Percentiles rank a stretch among this genome's conserved stretches.
Evolutionary conservation across 768 basidiomycete species (phyloP).

Genomic region (Pisolithus orientalis): DNA sequence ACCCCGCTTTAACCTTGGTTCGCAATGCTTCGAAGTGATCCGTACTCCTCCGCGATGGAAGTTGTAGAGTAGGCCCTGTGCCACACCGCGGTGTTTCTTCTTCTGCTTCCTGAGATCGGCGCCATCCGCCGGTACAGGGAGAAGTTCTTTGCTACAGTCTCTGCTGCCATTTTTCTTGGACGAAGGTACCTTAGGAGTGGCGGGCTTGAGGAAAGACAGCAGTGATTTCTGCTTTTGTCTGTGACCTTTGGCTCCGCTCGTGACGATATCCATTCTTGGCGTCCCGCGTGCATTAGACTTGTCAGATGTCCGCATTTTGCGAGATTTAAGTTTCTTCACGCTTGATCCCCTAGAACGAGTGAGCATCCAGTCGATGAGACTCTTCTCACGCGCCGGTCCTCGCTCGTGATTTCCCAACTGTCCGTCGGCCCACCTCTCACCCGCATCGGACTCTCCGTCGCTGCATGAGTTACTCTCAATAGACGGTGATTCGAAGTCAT

Average conservation of each 20-base stretch:
- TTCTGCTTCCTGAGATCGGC: constrained; percentile 12
- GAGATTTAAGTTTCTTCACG: constrained; percentile 11
- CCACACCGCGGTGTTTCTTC: constrained; percentile 24
- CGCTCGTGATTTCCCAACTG: constrained; percentile 25
- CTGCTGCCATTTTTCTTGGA: constrained; percentile 5
- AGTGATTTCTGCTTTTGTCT: constrained; percentile 33
- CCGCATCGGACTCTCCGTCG: constrained; percentile 25
- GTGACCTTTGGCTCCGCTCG: constrained; percentile 28
- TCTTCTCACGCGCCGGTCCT: constrained; percentile 31
- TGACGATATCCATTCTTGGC: constrained; percentile 32
- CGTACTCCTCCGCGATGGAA: constrained; percentile 33
- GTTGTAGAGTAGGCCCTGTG: constrained; percentile 30
- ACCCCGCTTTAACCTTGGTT: constrained; percentile 3
- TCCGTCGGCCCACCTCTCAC: constrained; percentile 26
- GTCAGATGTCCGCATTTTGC: constrained; percentile 8
- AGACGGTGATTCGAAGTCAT: constrained; percentile 6
- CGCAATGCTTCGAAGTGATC: constrained; percentile 27
- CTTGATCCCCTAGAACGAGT: constrained; percentile 30
- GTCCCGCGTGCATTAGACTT: constrained; percentile 7
- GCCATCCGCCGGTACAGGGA: constrained; percentile 3
- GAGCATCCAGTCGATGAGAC: constrained; percentile 68
- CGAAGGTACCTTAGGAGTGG: constrained; percentile 1
- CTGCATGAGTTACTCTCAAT: constrained; percentile 10
- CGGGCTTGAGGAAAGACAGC: constrained; percentile 28
- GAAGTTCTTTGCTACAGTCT: constrained; percentile 7